Evolutionary conservation across 495 filamentous ascomycete species (phyloP).

Genomic region (Saxophila tyrrhenica): DNA sequence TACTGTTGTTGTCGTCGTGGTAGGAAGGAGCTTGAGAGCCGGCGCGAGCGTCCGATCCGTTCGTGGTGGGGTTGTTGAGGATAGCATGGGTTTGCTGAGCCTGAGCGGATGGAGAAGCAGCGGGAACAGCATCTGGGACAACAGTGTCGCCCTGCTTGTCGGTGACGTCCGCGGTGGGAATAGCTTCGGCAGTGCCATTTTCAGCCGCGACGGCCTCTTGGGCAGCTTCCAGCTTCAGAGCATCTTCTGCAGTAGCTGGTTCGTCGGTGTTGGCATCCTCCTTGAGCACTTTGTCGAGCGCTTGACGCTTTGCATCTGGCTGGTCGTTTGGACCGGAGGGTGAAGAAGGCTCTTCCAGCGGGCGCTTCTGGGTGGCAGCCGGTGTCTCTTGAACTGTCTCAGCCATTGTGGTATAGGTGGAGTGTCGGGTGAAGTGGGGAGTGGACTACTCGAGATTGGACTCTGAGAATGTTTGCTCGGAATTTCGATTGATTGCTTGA

Average conservation of each 20-base stretch:
- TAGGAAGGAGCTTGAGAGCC: conserved; percentile 41
- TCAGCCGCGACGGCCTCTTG: conserved; percentile 10
- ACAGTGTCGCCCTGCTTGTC: conserved; percentile 53
- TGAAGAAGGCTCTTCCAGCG: conserved; percentile 91
- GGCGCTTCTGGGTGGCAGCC: conserved; percentile 64
- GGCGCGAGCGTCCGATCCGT: conserved; percentile 32
- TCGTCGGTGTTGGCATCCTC: conserved; percentile 37
- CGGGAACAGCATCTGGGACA: conserved; percentile 63
- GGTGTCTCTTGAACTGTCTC: conserved; percentile 30
- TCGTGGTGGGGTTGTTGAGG: conserved; percentile 39
- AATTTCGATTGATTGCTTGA: not conserved
- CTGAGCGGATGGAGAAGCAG: conserved; percentile 50
- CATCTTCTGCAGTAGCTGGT: conserved; percentile 20
- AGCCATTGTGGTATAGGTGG: conserved; percentile 3
- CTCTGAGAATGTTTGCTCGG: conserved; percentile 9
- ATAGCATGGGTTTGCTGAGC: conserved; percentile 25
- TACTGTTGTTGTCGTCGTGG: conserved; percentile 70
- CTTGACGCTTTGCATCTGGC: conserved; percentile 92
- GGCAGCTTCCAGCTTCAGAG: conserved; percentile 21
- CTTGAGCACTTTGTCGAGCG: conserved; percentile 80
- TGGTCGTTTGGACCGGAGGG: conserved; percentile 83
- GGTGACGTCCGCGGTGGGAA: conserved; percentile 34
- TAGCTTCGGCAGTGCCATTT: conserved; percentile 28
- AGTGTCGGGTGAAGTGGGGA: conserved; percentile 23
- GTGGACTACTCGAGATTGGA: conserved; percentile 20